phyloP scores from a whole-genome alignment of 108 stramenopile species.

The Fistulifera solaris region DNA sequence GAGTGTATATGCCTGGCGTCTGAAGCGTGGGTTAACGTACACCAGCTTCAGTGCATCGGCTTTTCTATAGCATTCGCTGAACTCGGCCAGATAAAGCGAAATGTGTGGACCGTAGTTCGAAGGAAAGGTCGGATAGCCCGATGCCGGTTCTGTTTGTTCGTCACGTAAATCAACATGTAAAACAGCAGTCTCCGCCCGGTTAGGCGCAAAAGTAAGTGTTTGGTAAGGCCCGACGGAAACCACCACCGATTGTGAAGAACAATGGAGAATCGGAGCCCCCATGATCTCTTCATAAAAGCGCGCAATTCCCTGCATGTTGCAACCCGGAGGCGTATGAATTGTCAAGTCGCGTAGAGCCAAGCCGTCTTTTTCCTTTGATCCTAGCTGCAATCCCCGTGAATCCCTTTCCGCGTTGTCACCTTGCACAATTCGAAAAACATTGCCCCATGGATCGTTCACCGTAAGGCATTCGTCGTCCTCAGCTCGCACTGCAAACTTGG shows the following conservation, averaged over 20 bases:
- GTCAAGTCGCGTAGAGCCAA: constrained; percentile 44
- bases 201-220: constrained; percentile 51
- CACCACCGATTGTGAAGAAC: constrained; percentile 4
- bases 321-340: constrained; percentile 22
- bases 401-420: constrained; percentile 29
- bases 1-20: constrained; percentile 31
- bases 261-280: constrained; percentile 26
- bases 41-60: constrained; percentile 27
- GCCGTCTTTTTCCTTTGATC: constrained; percentile 20
- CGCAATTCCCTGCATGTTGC: constrained; percentile 46
- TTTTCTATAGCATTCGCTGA: constrained; percentile 18
- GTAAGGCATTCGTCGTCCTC: constrained; percentile 17
- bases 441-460: constrained; percentile 60
- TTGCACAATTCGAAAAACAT: constrained; percentile 31
- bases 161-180: constrained; percentile 47
- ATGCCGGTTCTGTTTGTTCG: constrained; percentile 10
- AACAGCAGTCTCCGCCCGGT: constrained; percentile 13
- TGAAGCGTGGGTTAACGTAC: constrained; percentile 54
- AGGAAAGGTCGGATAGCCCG: constrained; percentile 17
- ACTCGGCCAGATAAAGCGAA: constrained; percentile 39
- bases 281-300: constrained; percentile 49
- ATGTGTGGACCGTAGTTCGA: constrained; percentile 58
- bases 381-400: constrained; percentile 24
- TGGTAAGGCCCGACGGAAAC: constrained; percentile 51
- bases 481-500: constrained; percentile 25